Evolutionary conservation across 495 filamentous ascomycete genomes (phyloP).

Genomic region (Pseudotulostoma volvatum): DNA sequence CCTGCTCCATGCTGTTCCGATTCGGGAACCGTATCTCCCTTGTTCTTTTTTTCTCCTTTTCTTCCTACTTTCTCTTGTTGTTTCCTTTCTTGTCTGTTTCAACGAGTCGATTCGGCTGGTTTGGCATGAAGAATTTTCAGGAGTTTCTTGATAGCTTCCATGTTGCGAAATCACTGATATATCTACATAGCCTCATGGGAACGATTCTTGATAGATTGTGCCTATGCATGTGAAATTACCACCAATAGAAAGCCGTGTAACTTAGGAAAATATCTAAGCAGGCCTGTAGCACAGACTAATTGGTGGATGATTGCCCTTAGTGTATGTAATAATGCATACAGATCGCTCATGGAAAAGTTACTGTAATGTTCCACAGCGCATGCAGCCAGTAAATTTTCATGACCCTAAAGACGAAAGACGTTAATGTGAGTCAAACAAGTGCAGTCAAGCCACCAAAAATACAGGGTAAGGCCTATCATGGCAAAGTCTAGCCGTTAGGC

Average conservation of each 20-base stretch:
- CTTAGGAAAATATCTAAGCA: background rate
- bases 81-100: too few species aligned
- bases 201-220: background rate
- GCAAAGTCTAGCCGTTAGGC: too few species aligned
- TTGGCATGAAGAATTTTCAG: too few species aligned
- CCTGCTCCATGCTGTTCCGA: background rate
- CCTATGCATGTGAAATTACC: background rate
- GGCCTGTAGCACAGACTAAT: background rate
- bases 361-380: background rate
- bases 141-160: too few species aligned
- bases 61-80: background rate
- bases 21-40: background rate
- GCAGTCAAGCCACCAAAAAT: too few species aligned
- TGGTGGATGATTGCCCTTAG: background rate
- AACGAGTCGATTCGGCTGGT: too few species aligned
- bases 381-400: too few species aligned
- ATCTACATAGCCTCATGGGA: background rate
- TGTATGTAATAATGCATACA: background rate
- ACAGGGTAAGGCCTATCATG: too few species aligned
- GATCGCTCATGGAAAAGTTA: too few species aligned
- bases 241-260: background rate
- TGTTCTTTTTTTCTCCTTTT: background rate
- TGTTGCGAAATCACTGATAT: too few species aligned
- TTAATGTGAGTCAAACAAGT: too few species aligned
- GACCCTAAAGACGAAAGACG: too few species aligned